Conservation (phyloP, 352 stramenopile species). For the Pythium periplocum region DNA sequence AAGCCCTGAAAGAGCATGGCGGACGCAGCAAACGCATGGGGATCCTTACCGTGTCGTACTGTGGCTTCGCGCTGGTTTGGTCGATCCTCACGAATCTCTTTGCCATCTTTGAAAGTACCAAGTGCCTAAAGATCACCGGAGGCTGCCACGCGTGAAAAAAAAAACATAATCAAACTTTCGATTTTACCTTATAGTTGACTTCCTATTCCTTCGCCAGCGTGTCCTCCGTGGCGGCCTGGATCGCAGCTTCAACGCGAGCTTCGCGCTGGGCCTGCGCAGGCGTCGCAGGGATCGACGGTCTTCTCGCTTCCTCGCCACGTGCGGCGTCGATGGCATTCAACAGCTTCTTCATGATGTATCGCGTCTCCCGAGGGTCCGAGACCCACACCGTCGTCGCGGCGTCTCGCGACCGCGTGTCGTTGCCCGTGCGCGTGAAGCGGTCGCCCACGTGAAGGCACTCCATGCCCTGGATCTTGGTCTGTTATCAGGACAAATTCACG, state of each 20-base stretch:
- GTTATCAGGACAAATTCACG: constrained; percentile 9
- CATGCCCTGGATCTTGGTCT: constrained; percentile 64
- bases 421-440: constrained; percentile 87
- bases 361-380: constrained; percentile 92
- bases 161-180: too few relatives aligned
- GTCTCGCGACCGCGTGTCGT: constrained; percentile 91
- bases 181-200: too few relatives aligned
- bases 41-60: constrained; percentile 31
- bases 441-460: constrained; percentile 95
- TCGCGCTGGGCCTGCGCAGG: constrained; percentile 34
- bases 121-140: constrained; percentile 41
- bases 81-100: constrained; percentile 41
- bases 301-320: constrained; percentile 28
- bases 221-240: constrained; percentile 45
- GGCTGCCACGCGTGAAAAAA: constrained; percentile 11
- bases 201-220: constrained; percentile 3
- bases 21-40: constrained; percentile 36
- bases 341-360: constrained; percentile 92
- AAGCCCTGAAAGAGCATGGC: constrained; percentile 35
- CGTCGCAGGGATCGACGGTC: constrained; percentile 11
- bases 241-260: constrained; percentile 54
- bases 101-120: constrained; percentile 44
- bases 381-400: constrained; percentile 94
- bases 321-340: constrained; percentile 58
- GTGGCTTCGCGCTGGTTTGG: constrained; percentile 33